Conservation (phyloP, 23 red algal genomes). For the Gracilaria vermiculophylla region DNA sequence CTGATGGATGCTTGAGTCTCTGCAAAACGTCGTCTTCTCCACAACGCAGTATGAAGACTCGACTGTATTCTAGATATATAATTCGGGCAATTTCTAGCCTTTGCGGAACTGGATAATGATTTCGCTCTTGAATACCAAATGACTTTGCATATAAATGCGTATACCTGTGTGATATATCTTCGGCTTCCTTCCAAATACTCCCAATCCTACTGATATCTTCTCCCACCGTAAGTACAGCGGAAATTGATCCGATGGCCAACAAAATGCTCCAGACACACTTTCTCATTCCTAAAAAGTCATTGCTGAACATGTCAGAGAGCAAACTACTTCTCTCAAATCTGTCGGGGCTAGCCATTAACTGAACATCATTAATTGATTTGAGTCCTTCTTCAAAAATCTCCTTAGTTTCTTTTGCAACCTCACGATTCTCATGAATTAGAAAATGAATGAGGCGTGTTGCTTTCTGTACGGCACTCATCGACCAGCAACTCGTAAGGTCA, state of each 20-base stretch:
- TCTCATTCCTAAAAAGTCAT: conserved; percentile 28
- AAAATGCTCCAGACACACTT: conserved; percentile 40
- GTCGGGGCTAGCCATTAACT: conserved; percentile 22
- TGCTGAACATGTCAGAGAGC: conserved; percentile 1
- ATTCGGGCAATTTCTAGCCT: conserved; percentile 41
- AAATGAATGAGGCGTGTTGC: neutral
- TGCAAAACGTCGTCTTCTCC: neutral
- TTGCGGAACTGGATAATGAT: conserved; percentile 34
- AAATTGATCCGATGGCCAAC: conserved; percentile 8
- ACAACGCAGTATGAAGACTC: conserved; percentile 26
- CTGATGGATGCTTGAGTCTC: neutral
- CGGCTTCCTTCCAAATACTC: conserved; percentile 23
- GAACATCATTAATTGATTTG: neutral
- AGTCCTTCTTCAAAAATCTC: conserved; percentile 4
- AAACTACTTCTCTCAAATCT: conserved; percentile 44
- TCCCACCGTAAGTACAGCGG: conserved; percentile 13
- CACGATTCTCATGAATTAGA: neutral
- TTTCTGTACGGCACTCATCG: neutral
- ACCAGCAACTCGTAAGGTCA: neutral
- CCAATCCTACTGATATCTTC: conserved; percentile 29
- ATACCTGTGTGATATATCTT: conserved; percentile 28
- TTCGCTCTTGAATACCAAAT: conserved; percentile 30
- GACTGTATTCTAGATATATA: conserved; percentile 45
- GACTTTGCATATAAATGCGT: conserved; percentile 24
- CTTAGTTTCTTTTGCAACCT: neutral